Conservation (phyloP, 2,329 filamentous ascomycete genomes). For the Diplodia corticola region DNA sequence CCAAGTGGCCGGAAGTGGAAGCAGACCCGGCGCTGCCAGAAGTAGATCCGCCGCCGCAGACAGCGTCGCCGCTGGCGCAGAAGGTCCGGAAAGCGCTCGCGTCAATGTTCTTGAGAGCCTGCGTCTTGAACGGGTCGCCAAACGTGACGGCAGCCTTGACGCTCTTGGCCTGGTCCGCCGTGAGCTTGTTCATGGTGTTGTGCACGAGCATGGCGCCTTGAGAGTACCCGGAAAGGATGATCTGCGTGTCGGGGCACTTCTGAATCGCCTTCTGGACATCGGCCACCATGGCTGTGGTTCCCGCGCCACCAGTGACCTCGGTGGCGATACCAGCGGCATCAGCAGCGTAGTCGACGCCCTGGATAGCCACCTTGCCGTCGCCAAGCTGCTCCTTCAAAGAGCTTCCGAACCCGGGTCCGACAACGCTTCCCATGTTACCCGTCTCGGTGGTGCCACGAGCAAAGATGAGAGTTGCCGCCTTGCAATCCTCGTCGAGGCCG, state of each 20-base stretch:
- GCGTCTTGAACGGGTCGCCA: slow-evolving; percentile 39
- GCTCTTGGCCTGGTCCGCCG: neutral
- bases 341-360: slow-evolving; percentile 57
- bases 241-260: slow-evolving; percentile 49
- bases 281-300: slow-evolving; percentile 33
- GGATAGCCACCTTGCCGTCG: slow-evolving; percentile 47
- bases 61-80: slow-evolving; percentile 17
- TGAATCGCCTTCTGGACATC: slow-evolving; percentile 47
- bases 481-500: slow-evolving; percentile 46
- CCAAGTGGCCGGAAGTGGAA: slow-evolving; percentile 33
- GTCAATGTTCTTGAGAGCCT: slow-evolving; percentile 29
- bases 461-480: slow-evolving; percentile 55
- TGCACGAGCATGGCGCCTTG: slow-evolving; percentile 40
- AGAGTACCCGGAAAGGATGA: slow-evolving; percentile 50
- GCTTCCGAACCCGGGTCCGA: slow-evolving; percentile 54
- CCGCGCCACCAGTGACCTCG: neutral
- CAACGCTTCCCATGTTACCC: slow-evolving; percentile 53
- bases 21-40: neutral
- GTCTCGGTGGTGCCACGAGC: slow-evolving; percentile 56
- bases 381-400: slow-evolving; percentile 47
- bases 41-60: slow-evolving; percentile 31
- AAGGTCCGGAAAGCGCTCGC: slow-evolving; percentile 31
- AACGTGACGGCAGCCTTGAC: slow-evolving; percentile 38
- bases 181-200: slow-evolving; percentile 25
- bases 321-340: slow-evolving; percentile 36